These are phyloP conservation scores for Lentinula detonsa DNA, from an alignment of 768 basidiomycete genomes.

Conservation along the genomic window DNA sequence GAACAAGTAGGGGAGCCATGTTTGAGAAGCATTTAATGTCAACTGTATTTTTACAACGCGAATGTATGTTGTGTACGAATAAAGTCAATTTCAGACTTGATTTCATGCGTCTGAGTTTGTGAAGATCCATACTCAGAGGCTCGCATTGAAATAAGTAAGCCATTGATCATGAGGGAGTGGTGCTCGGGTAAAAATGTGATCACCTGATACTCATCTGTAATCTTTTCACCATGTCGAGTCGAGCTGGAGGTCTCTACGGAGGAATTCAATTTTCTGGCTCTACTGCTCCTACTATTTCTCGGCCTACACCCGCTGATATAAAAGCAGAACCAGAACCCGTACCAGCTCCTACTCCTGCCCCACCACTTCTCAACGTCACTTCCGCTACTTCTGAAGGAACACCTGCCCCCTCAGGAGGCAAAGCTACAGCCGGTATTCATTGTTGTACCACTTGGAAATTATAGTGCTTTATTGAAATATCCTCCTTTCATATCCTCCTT, in stretches of 20 bases:
- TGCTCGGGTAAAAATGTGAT: neutral
- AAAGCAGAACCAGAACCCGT: conserved; percentile 15
- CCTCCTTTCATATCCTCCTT: conserved; percentile 25
- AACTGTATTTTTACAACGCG: neutral
- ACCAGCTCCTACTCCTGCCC: neutral
- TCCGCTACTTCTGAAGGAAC: conserved; percentile 18
- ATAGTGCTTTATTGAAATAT: conserved; percentile 56
- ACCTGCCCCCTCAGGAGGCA: conserved; percentile 24
- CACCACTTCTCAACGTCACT: neutral
- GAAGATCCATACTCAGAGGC: no score
- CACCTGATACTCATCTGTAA: neutral
- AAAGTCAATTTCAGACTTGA: no score
- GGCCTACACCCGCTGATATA: conserved; percentile 2
- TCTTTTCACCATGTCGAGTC: conserved; percentile 55
- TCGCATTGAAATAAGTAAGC: no score
- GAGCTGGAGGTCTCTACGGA: conserved; percentile 81
- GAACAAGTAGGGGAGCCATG: conserved; percentile 12
- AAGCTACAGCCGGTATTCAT: conserved; percentile 54
- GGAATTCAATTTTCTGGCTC: conserved; percentile 76
- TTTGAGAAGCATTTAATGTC: neutral
- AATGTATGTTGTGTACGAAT: neutral
- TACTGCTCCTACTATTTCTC: conserved; percentile 26
- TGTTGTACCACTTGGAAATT: conserved; percentile 40
- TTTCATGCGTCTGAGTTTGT: no score
- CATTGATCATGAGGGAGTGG: no score